These are phyloP conservation scores for Protomyces arabidopsidicola DNA, from an alignment of 1,139 yeast species.

Conservation along the genomic window DNA sequence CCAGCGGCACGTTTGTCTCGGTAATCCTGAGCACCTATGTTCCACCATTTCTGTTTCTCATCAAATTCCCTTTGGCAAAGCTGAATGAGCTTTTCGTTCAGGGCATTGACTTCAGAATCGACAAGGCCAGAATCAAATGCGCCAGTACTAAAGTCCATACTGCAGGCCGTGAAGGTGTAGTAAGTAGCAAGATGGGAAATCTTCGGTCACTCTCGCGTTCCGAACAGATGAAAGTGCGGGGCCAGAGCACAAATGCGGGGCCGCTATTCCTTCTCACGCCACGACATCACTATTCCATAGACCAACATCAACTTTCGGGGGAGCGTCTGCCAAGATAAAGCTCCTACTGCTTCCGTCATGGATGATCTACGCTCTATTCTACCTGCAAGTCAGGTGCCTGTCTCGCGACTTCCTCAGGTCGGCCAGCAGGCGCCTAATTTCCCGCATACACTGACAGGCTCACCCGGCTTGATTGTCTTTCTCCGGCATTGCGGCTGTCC, in stretches of 20 bases:
- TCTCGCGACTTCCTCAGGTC: neutral
- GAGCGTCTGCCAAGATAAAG: too few species aligned
- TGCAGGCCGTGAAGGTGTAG: neutral
- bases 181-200: neutral
- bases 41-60: constrained; percentile 2
- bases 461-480: constrained; percentile 5
- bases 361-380: constrained; percentile 14
- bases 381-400: constrained; percentile 9
- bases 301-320: too few species aligned
- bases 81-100: neutral
- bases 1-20: constrained; percentile 8
- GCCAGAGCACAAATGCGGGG: neutral
- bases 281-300: too few species aligned
- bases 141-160: neutral
- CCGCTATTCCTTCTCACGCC: neutral
- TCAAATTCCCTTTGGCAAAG: constrained; percentile 2
- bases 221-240: neutral
- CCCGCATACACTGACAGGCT: neutral
- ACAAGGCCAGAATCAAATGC: neutral
- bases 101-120: neutral
- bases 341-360: neutral
- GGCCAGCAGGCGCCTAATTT: constrained; percentile 5
- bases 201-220: neutral
- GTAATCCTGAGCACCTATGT: constrained; percentile 6
- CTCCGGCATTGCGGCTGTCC: constrained; percentile 24